Base-by-base conservation (phyloP, 768 basidiomycete species). In the Boletus tylopilopsis region DNA sequence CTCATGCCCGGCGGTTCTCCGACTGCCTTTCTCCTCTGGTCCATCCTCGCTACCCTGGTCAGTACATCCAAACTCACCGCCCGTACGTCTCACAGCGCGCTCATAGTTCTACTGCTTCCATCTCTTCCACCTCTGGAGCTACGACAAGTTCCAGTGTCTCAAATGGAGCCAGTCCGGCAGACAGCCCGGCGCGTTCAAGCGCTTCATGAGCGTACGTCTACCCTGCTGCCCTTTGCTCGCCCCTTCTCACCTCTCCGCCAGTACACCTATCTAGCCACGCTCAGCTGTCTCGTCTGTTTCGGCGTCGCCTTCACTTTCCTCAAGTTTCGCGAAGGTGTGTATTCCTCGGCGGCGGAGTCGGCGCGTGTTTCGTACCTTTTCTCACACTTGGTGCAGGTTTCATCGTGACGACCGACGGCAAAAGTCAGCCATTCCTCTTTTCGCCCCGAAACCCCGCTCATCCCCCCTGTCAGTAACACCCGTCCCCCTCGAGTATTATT, bases 171-270 rank as follows among this genome's bases (percentile, higher is more conserved):
- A 81, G 62, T 75, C 82, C 13, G 87, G 86, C 29, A 76, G 86
- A 45, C 86, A 87, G 64, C 86, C 85, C 49, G 90, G 90, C 48
- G 82, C 89, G 12, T 92, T 92, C 78, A 90, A 87, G 70, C 77
- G 90, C 43, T 76, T 92, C 62, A 92, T 92, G 90, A 91, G 87
- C n/a, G 87, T 90, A 62, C 62, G 82, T 74, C n/a, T 23, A 4
- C 27, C 36, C n/a, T n/a, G 23, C 44, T 19, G 39, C 7, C 43
- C 24, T 13, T 3, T 25, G 19, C 39, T 46, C 27, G 11, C 7
- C 30, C 21, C 55, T 44, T 45, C 54, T 62, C 59, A 60, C 43
- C 16, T 45, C 48, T 45, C 18, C n/a, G 13, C 42, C 77, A 88
- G 69, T 90, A 90, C 70, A 85, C 86, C n/a, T 90, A 90, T 64